A percentile compares a stretch with the other conserved stretches of the same genome.
Evolutionary conservation across 805 yeast genomes (phyloP).

Genomic region (Scheffersomyces stipitis): DNA sequence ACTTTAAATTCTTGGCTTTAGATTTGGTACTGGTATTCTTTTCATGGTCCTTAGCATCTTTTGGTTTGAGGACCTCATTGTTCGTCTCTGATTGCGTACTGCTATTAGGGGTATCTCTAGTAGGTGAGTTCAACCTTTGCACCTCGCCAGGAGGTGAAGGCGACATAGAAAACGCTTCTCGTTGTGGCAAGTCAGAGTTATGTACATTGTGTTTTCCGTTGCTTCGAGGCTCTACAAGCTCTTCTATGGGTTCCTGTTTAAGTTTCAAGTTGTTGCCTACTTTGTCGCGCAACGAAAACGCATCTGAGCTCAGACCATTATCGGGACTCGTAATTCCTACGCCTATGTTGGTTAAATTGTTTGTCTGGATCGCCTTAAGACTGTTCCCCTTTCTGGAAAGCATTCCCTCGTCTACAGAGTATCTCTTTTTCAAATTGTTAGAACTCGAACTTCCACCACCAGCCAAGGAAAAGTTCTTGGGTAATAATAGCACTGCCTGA

Average conservation of each 20-base stretch:
- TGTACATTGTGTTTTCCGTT: neutral
- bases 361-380: neutral
- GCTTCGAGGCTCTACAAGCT: neutral
- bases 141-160: conserved; percentile 10
- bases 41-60: neutral
- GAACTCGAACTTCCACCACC: conserved; percentile 9
- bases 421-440: conserved; percentile 21
- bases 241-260: neutral
- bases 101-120: conserved; percentile 4
- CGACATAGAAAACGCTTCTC: conserved; percentile 3
- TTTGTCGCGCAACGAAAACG: neutral
- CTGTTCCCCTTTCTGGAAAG: conserved; percentile 3
- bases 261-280: neutral
- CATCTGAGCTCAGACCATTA: neutral
- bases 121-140: conserved; percentile 7
- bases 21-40: conserved; percentile 2
- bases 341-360: conserved; percentile 16
- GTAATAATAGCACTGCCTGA: conserved; percentile 50
- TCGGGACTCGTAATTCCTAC: conserved; percentile 4
- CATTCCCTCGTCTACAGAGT: conserved; percentile 25
- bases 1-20: conserved; percentile 4
- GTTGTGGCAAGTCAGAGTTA: neutral
- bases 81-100: neutral
- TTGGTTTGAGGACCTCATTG: neutral
- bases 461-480: conserved; percentile 44